These are phyloP conservation scores for Aspergillus vadensis DNA, from an alignment of 2,329 filamentous ascomycete species.

Conservation along the genomic window DNA sequence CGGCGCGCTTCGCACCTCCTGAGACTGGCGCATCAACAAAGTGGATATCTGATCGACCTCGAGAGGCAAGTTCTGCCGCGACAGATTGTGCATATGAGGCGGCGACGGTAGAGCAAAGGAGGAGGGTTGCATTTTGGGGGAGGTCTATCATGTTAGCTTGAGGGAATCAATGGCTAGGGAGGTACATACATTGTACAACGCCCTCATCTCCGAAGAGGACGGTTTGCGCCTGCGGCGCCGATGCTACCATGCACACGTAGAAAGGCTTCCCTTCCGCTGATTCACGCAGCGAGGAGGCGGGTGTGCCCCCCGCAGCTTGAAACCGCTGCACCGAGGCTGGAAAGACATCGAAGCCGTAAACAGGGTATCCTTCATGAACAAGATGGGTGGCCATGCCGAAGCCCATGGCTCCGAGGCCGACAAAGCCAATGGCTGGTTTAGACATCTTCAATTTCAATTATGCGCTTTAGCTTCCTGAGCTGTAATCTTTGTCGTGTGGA, in stretches of 20 bases:
- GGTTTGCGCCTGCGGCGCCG: slow-evolving; percentile 66
- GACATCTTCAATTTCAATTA: slow-evolving; percentile 31
- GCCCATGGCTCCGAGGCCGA: slow-evolving; percentile 79
- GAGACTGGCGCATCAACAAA: slow-evolving; percentile 74
- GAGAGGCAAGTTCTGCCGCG: slow-evolving; percentile 54
- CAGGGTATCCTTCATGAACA: slow-evolving; percentile 65
- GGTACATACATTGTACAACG: slow-evolving; percentile 40
- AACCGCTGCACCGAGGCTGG: slow-evolving; percentile 67
- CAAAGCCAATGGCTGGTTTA: slow-evolving; percentile 63
- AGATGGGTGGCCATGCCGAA: slow-evolving; percentile 79
- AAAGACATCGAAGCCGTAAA: slow-evolving; percentile 73
- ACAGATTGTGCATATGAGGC: slow-evolving; percentile 66
- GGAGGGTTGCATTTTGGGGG: slow-evolving; percentile 60
- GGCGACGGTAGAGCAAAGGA: slow-evolving; percentile 71
- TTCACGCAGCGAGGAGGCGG: slow-evolving; percentile 61
- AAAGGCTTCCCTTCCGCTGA: slow-evolving; percentile 62
- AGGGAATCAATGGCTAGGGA: background rate
- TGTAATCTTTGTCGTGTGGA: background rate
- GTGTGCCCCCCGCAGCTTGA: slow-evolving; percentile 61
- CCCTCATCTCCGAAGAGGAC: slow-evolving; percentile 64
- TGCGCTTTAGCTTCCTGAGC: too few relatives aligned
- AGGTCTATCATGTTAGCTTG: slow-evolving; percentile 36
- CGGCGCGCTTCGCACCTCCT: slow-evolving; percentile 68
- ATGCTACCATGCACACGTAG: slow-evolving; percentile 76
- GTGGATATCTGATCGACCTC: slow-evolving; percentile 62